A percentile compares a stretch with the other conserved stretches of the same genome.
phyloP scores from a whole-genome alignment of 2,329 filamentous ascomycete species.

The Grosmannia huntii region DNA sequence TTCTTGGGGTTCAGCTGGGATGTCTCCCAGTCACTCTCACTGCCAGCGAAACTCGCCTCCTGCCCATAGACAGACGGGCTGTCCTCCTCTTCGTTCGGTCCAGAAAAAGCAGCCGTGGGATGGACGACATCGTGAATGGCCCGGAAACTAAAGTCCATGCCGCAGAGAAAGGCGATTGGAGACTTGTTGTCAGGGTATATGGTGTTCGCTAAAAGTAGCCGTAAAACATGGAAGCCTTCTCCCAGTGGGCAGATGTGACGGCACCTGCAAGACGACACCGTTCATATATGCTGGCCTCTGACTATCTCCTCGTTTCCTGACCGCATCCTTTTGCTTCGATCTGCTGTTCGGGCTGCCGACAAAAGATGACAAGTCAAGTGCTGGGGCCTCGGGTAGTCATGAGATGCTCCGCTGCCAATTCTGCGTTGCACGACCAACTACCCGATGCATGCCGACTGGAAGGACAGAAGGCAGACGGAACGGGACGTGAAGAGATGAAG shows the following conservation, averaged over 20 bases:
- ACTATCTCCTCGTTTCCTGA: background rate
- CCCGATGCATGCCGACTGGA: background rate
- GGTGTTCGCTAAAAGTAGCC: background rate
- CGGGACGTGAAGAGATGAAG: background rate
- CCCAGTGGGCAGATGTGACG: background rate
- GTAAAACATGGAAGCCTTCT: background rate
- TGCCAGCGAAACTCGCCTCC: background rate
- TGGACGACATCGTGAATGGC: conserved; percentile 44
- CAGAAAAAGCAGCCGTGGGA: conserved; percentile 39
- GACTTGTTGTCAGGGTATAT: background rate
- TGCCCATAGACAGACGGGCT: background rate
- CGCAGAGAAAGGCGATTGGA: background rate
- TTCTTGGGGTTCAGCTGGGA: conserved; percentile 48
- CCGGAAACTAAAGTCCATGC: conserved; percentile 40
- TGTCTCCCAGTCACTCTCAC: conserved; percentile 25
- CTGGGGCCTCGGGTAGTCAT: background rate
- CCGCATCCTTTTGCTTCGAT: background rate
- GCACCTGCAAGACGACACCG: background rate
- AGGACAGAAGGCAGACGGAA: background rate
- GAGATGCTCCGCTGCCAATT: background rate
- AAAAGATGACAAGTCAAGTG: background rate
- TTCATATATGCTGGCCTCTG: background rate
- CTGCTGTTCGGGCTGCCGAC: background rate
- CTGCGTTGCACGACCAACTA: background rate
- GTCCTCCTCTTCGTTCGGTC: background rate